Percentiles rank a stretch among this genome's conserved stretches.
Evolutionary conservation across 2,329 filamentous ascomycete species (phyloP).

Genomic region (Colletotrichum aenigma): DNA sequence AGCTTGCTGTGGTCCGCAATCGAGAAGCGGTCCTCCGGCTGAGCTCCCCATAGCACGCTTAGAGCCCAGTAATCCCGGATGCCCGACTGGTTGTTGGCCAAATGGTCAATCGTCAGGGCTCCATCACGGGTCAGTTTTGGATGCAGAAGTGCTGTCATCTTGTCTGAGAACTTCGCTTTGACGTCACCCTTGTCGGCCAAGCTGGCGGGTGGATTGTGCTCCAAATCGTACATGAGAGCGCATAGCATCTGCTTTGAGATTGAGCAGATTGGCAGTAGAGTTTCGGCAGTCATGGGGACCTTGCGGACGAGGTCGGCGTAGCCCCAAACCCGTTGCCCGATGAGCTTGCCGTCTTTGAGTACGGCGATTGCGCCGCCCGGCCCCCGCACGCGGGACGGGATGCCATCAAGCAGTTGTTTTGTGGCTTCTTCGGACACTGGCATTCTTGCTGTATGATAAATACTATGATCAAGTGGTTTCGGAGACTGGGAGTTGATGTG

Average conservation of each 20-base stretch:
- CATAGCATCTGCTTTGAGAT: slow-evolving; percentile 51
- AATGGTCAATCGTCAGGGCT: slow-evolving; percentile 37
- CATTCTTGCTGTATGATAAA: not conserved
- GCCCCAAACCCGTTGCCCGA: slow-evolving; percentile 44
- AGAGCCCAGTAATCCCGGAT: slow-evolving; percentile 50
- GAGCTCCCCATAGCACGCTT: slow-evolving; percentile 44
- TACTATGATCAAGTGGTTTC: not conserved
- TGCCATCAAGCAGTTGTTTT: not conserved
- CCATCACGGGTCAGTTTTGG: slow-evolving; percentile 24
- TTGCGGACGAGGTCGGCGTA: slow-evolving; percentile 44
- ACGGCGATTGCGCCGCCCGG: slow-evolving; percentile 46
- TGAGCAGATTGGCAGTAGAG: slow-evolving; percentile 47
- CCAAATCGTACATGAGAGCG: slow-evolving; percentile 36
- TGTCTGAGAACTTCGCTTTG: slow-evolving; percentile 30
- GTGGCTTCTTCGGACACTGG: not conserved
- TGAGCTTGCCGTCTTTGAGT: slow-evolving; percentile 43
- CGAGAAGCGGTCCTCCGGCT: slow-evolving; percentile 42
- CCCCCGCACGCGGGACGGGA: slow-evolving; percentile 28
- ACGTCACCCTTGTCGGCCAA: slow-evolving; percentile 30
- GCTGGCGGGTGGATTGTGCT: slow-evolving; percentile 30
- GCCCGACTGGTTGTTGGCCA: slow-evolving; percentile 46
- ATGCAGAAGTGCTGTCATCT: slow-evolving; percentile 27
- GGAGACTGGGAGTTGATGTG: not conserved
- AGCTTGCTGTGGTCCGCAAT: slow-evolving; percentile 31
- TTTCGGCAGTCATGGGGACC: slow-evolving; percentile 37